Percentiles rank a stretch among this genome's conserved stretches.
phyloP scores from a whole-genome alignment of 179 eudicot genomes.

The Gypsophila paniculata region DNA sequence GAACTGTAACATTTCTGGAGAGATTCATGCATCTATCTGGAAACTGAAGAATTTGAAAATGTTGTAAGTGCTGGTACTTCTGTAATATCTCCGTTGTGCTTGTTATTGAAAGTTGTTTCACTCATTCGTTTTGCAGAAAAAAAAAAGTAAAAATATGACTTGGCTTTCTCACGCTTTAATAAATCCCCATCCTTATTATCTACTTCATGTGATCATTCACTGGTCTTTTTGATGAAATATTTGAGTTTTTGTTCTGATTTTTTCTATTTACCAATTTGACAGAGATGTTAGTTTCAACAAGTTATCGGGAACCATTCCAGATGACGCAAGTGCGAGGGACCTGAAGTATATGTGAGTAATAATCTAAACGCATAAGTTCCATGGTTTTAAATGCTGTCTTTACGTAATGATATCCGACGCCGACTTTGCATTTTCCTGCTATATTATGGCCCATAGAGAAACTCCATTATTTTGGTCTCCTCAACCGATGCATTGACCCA shows the following conservation, averaged over 20 bases:
- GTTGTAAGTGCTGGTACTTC: slow-evolving; percentile 49
- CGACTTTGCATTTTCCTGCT: no score
- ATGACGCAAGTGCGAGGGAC: slow-evolving; percentile 34
- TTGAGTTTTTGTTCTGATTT: slow-evolving; percentile 11
- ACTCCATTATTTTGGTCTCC: no score
- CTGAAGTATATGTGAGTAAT: slow-evolving; percentile 55
- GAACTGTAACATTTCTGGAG: slow-evolving; percentile 63
- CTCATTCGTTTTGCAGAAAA: neutral
- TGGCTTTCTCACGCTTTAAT: neutral
- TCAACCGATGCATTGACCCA: no score
- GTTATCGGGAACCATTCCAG: slow-evolving; percentile 47
- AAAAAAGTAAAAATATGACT: neutral
- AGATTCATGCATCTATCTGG: slow-evolving; percentile 59
- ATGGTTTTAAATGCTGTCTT: no score
- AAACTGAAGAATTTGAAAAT: slow-evolving; percentile 32
- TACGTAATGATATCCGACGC: no score
- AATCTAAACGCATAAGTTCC: neutral
- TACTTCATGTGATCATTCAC: neutral
- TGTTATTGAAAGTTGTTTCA: neutral
- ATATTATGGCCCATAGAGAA: no score
- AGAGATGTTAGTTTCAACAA: slow-evolving; percentile 74
- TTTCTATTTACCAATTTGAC: slow-evolving; percentile 15
- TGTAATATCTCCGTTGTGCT: neutral
- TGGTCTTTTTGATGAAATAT: neutral
- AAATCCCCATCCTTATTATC: neutral